A percentile compares a stretch with the other conserved stretches of the same genome.
phyloP scores from a whole-genome alignment of 768 basidiomycete species.

The Lentinula boryana region DNA sequence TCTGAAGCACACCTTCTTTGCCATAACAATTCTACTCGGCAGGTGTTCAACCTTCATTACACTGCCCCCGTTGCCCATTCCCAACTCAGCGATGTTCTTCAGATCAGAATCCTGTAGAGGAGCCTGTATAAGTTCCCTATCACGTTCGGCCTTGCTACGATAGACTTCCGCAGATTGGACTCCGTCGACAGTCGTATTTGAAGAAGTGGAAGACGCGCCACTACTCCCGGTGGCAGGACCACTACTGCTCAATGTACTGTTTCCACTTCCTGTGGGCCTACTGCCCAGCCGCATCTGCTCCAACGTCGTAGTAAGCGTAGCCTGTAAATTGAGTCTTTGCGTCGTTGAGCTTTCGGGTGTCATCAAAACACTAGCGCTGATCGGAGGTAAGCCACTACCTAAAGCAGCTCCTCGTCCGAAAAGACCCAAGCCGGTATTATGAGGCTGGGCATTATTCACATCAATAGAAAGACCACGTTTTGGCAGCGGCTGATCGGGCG shows the following conservation, averaged over 20 bases:
- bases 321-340: constrained; percentile 70
- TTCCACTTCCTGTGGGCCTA: constrained; percentile 47
- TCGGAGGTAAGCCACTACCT: background rate
- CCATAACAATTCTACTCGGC: constrained; percentile 91
- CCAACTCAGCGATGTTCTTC: constrained; percentile 85
- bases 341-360: constrained; percentile 44
- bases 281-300: constrained; percentile 51
- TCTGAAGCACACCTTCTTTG: constrained; percentile 73
- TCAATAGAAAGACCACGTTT: background rate
- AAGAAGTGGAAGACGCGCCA: background rate
- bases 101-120: constrained; percentile 78
- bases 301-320: constrained; percentile 76
- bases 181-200: background rate
- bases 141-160: background rate
- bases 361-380: constrained; percentile 38
- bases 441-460: constrained; percentile 1
- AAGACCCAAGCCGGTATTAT: background rate
- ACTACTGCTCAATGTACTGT: constrained; percentile 5
- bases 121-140: background rate
- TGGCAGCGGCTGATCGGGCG: background rate
- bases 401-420: background rate
- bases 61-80: constrained; percentile 95
- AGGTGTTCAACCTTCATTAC: constrained; percentile 94
- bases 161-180: background rate
- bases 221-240: background rate